Evolutionary conservation across 441 rosid genomes (phyloP), one percentile per base, ranked within the genome.

Genomic region (Aquilaria agallochum): DNA sequence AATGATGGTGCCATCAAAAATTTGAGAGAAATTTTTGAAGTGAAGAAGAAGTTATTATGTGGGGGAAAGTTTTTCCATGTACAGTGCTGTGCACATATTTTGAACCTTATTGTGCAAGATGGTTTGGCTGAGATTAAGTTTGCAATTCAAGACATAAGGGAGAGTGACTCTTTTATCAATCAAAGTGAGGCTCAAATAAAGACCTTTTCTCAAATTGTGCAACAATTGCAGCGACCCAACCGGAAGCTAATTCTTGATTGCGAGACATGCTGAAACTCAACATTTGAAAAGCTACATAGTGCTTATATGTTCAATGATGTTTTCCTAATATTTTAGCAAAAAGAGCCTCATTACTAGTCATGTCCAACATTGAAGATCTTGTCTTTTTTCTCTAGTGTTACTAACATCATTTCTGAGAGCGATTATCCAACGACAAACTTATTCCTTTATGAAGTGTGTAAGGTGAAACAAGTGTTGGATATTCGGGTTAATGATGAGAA

Each of bases 171-270:
- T 6, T 44, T 44, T 45, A 58, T 44, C 30, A 58, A 27, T 45
- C 52, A 45, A 7, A 33, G 6, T 1, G 2, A 58, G 52, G 50
- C 30, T 44, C 45, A 33, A 1, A 2, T 58, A 1, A 15, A 15
- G 4, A 27, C 2, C 11, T 45, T 58, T 58, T 4, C 36, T 44
- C 14, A 27, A 8, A 58, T 58, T 2, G 52, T 58, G 3, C n/a
- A 58, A 11, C 36, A 20, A n/a, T 27, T 58, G 10, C 9, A 58
- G 32, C 20, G 44, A 1, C 51, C 34, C 1, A 5, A 5, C 0
- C 20, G 56, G 11, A 60, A 60, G 55, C 32, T 60, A 0, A 60
- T 60, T 60, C 13, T 50, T 5, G 31, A 33, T 33, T 49, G 56
- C 30, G 11, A 5, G n/a, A 32, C 64, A 7, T 15, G 52, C 10